These are phyloP conservation scores for Zygoascus hellenicus DNA, from an alignment of 1,139 yeast genomes.

Conservation along the genomic window DNA sequence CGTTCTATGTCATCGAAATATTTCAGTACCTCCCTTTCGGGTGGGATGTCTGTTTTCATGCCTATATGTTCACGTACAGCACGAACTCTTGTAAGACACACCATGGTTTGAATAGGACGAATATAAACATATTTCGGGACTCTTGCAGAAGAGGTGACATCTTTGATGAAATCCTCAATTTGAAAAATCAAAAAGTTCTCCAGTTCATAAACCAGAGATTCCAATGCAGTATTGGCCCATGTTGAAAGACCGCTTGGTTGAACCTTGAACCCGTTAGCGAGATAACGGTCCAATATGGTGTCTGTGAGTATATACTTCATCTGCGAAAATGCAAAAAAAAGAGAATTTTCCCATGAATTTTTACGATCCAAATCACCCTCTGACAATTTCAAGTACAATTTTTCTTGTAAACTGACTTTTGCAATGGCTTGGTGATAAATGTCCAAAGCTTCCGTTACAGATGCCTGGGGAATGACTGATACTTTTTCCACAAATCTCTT, in stretches of 20 bases:
- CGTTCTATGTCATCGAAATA: background rate
- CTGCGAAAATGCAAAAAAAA: background rate
- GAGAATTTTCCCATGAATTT: background rate
- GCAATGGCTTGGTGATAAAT: constrained; percentile 3
- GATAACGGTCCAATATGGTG: constrained; percentile 4
- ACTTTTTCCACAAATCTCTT: background rate
- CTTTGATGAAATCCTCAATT: background rate
- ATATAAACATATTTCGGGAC: constrained; percentile 4
- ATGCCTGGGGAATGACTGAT: background rate
- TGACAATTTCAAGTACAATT: background rate
- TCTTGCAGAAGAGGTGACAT: background rate
- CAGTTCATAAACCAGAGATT: background rate
- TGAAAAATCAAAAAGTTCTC: background rate
- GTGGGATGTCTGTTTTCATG: background rate
- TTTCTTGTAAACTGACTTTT: background rate
- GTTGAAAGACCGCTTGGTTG: background rate
- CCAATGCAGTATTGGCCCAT: background rate
- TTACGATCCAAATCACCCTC: background rate
- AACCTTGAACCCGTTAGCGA: background rate
- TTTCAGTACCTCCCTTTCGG: background rate
- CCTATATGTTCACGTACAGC: constrained; percentile 2
- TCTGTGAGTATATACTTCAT: background rate
- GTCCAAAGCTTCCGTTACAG: background rate
- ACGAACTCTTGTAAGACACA: constrained; percentile 2
- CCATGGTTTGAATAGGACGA: constrained; percentile 3